These are phyloP conservation scores for Diaporthe nobilis DNA, from an alignment of 2,329 filamentous ascomycete species.

Conservation along the genomic window DNA sequence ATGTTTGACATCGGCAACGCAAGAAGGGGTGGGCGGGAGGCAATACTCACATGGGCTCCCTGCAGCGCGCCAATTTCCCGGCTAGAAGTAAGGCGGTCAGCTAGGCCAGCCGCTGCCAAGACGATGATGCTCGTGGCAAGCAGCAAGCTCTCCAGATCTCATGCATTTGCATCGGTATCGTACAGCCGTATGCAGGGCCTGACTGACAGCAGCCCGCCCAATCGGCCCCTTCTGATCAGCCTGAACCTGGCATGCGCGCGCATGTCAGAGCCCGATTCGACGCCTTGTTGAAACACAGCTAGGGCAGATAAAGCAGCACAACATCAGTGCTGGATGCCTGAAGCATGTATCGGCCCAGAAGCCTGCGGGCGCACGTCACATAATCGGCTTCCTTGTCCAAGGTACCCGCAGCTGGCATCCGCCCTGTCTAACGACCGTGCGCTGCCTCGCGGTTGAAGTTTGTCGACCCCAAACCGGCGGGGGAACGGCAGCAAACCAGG, in stretches of 20 bases:
- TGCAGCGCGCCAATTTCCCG: background rate
- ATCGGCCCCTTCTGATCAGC: background rate
- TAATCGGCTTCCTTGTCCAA: background rate
- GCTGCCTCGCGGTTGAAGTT: background rate
- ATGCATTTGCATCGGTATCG: background rate
- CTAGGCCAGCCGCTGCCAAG: background rate
- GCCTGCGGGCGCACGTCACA: too few relatives aligned
- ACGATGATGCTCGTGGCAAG: background rate
- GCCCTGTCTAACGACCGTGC: background rate
- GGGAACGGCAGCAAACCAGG: background rate
- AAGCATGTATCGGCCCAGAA: background rate
- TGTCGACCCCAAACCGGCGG: background rate
- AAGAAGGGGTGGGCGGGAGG: background rate
- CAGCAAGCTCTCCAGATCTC: background rate
- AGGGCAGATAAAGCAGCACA: background rate
- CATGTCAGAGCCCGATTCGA: background rate
- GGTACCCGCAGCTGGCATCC: background rate
- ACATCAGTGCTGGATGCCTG: background rate
- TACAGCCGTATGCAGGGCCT: background rate
- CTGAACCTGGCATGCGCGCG: background rate
- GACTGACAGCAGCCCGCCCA: background rate
- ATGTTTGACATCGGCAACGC: background rate
- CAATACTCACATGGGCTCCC: background rate
- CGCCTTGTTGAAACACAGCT: conserved; percentile 12
- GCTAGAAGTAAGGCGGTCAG: background rate